Conservation (phyloP, 495 filamentous ascomycete genomes). For the Tuber indicum region DNA sequence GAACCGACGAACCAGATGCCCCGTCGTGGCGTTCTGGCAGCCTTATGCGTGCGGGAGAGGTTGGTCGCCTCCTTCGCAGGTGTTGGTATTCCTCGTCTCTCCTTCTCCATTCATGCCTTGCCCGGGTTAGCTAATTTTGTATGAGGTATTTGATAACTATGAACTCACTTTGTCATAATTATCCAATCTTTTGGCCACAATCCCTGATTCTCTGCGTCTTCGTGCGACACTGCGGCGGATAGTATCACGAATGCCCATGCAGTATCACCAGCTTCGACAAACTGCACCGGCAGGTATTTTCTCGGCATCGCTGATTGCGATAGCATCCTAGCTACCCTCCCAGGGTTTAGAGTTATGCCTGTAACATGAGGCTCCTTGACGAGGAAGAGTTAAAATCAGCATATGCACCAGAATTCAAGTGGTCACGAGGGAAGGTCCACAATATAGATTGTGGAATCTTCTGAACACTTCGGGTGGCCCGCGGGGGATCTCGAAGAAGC, state of each 20-base stretch:
- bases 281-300: conserved; percentile 35
- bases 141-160: conserved; percentile 7
- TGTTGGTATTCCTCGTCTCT: conserved; percentile 36
- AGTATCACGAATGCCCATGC: conserved; percentile 44
- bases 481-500: neutral
- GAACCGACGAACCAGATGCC: conserved; percentile 1
- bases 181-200: conserved; percentile 45
- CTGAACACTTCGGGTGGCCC: neutral
- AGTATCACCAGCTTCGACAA: conserved; percentile 31
- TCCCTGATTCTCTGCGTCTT: conserved; percentile 24
- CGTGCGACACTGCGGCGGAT: conserved; percentile 36
- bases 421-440: conserved; percentile 11
- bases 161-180: conserved; percentile 43
- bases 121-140: conserved; percentile 4
- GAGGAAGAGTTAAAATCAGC: conserved; percentile 18
- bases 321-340: conserved; percentile 32
- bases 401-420: conserved; percentile 3
- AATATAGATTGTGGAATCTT: conserved; percentile 35
- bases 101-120: conserved; percentile 37
- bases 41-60: neutral
- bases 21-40: neutral
- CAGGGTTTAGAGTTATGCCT: conserved; percentile 29
- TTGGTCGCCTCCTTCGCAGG: conserved; percentile 10
- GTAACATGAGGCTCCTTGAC: conserved; percentile 34
- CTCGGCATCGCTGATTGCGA: conserved; percentile 20